These are phyloP conservation scores for Chaetomium sp. DNA, from an alignment of 2,329 filamentous ascomycete species.

Conservation along the genomic window DNA sequence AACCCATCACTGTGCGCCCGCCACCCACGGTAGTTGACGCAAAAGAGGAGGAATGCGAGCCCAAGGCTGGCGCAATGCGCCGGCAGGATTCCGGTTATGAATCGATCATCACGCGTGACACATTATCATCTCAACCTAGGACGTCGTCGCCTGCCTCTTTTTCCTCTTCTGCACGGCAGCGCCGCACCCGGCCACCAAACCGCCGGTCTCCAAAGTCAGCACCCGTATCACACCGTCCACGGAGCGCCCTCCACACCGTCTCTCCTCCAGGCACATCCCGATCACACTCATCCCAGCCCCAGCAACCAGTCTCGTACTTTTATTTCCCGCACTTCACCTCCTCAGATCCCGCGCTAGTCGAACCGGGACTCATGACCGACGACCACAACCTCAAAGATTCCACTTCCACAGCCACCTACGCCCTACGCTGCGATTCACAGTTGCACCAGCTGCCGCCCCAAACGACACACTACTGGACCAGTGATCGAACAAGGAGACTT, in stretches of 20 bases:
- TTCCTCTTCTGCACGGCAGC: slow-evolving; percentile 28
- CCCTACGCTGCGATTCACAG: slow-evolving; percentile 22
- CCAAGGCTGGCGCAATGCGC: slow-evolving; percentile 38
- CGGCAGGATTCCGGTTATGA: slow-evolving; percentile 56
- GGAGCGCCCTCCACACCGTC: slow-evolving; percentile 24
- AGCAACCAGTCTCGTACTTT: slow-evolving; percentile 38
- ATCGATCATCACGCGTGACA: slow-evolving; percentile 39
- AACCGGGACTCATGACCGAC: slow-evolving; percentile 12
- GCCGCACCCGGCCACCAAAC: slow-evolving; percentile 36
- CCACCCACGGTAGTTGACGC: slow-evolving; percentile 6
- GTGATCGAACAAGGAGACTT: slow-evolving; percentile 53
- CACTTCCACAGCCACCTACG: background rate
- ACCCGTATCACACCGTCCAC: slow-evolving; percentile 24
- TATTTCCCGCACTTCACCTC: slow-evolving; percentile 39
- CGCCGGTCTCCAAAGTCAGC: slow-evolving; percentile 37
- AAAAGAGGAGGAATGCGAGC: slow-evolving; percentile 26
- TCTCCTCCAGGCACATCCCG: slow-evolving; percentile 25
- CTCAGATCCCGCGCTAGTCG: slow-evolving; percentile 30
- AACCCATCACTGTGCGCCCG: slow-evolving; percentile 10
- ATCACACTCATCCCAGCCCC: slow-evolving; percentile 24
- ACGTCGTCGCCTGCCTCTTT: slow-evolving; percentile 26
- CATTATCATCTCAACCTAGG: slow-evolving; percentile 28
- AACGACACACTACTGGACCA: slow-evolving; percentile 63
- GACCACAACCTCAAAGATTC: slow-evolving; percentile 4
- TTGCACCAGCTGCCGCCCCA: slow-evolving; percentile 43